Base-by-base conservation (phyloP, 352 stramenopile genomes). In the Phytophthora tentaculata region DNA sequence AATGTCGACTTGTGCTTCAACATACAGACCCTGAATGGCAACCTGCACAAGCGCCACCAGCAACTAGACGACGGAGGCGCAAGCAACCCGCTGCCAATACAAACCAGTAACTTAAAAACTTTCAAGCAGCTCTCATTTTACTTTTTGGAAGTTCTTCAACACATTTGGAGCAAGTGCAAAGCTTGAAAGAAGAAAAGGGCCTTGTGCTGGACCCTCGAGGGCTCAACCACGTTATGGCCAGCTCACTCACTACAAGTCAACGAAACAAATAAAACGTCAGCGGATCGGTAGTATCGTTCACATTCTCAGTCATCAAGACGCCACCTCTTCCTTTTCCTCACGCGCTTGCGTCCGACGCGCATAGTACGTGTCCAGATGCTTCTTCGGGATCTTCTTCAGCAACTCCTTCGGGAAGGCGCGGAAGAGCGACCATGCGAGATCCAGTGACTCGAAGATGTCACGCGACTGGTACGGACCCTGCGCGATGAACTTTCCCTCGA, bases 321-420 rank as follows among this genome's bases (percentile, higher is more conserved):
- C 10, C 47, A 92, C 83, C 77, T 94, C 83, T 80, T 94, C 84
- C 60, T 91, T 88, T 29, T 86, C 96, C 67, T 98, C 92, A 66
- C 88, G 87, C 48, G 86, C 88, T 80, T 96, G 91, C 55, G 85
- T 92, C 69, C 94, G 88, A 77, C 96, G 92, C 58, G 96, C 95
- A 81, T 99, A 99, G 81, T 97, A 99, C 67, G 88, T 83, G 79
- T 99, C 97, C 58, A 99, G 74, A 67, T 98, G 96, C 86, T 99
- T 99, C 89, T 98, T 99, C 51, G 97, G 97, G 79, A 99, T 99
- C 90, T 99, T 99, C 90, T 99, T 99, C 62, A 99, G 87, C 71
- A 99, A 80, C 67, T 99, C 97, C 83, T 98, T 99, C 52, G 97
- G 97, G 93, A 99, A 99, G 13, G 96, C 96, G 69, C 98, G 92